These are phyloP conservation scores for Suillus alpinus DNA, from an alignment of 768 basidiomycete genomes.

Conservation along the genomic window DNA sequence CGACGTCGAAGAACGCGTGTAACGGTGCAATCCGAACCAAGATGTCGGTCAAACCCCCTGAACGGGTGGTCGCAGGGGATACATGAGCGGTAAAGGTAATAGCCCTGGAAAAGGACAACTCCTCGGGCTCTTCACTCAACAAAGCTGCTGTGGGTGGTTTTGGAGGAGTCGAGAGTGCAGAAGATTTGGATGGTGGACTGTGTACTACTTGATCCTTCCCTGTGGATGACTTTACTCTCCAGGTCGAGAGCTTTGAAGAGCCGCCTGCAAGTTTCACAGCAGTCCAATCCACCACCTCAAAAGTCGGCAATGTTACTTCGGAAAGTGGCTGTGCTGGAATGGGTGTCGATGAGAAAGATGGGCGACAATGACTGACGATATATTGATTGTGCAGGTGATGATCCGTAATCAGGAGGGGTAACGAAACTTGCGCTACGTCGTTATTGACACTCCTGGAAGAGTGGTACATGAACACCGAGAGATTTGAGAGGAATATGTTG, in stretches of 20 bases:
- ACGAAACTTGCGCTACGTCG: slow-evolving; percentile 33
- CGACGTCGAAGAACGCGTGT: slow-evolving; percentile 76
- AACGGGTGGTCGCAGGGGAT: neutral
- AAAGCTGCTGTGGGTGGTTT: slow-evolving; percentile 19
- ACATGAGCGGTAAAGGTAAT: slow-evolving; percentile 18
- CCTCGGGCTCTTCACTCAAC: slow-evolving; percentile 15
- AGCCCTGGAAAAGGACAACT: slow-evolving; percentile 11
- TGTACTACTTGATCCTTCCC: slow-evolving; percentile 15
- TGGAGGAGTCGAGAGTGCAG: slow-evolving; percentile 15
- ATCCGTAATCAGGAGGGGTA: slow-evolving; percentile 76
- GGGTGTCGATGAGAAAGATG: slow-evolving; percentile 24
- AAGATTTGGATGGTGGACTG: slow-evolving; percentile 17
- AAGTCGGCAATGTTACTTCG: slow-evolving; percentile 43
- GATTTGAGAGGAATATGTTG: slow-evolving; percentile 36
- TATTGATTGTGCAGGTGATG: slow-evolving; percentile 62
- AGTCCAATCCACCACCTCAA: slow-evolving; percentile 67
- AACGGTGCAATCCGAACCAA: slow-evolving; percentile 53
- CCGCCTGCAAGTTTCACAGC: slow-evolving; percentile 34
- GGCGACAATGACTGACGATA: slow-evolving; percentile 40
- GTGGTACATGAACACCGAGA: slow-evolving; percentile 58
- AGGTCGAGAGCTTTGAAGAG: slow-evolving; percentile 57
- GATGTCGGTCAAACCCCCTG: slow-evolving; percentile 10
- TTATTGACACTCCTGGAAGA: slow-evolving; percentile 5
- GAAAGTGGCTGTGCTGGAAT: slow-evolving; percentile 14
- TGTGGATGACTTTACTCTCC: slow-evolving; percentile 47